These are phyloP conservation scores for thale cress (Arabidopsis thaliana) DNA, from an alignment of 345 rosid species.

Conservation along the genomic window DNA sequence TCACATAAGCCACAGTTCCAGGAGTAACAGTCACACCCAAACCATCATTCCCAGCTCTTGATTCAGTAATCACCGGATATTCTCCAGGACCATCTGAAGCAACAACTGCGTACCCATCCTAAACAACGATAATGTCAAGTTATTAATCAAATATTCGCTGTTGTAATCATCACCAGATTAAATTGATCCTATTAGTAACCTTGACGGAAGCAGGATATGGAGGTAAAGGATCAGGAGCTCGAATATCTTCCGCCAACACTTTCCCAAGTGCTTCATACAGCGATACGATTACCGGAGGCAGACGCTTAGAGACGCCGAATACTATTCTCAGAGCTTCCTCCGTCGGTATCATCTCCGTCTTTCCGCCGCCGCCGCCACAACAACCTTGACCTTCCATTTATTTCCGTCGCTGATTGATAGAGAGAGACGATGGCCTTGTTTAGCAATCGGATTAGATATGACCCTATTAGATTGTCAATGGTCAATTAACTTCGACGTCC, in stretches of 20 bases:
- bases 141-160: background rate
- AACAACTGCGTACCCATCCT: slow-evolving; percentile 98
- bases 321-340: slow-evolving; percentile 72
- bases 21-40: slow-evolving; percentile 77
- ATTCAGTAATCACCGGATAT: slow-evolving; percentile 83
- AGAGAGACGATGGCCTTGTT: slow-evolving; percentile 23
- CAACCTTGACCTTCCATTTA: slow-evolving; percentile 40
- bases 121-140: background rate
- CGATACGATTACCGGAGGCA: slow-evolving; percentile 61
- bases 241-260: slow-evolving; percentile 82
- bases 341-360: slow-evolving; percentile 55
- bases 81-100: slow-evolving; percentile 96
- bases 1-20: slow-evolving; percentile 96
- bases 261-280: slow-evolving; percentile 76
- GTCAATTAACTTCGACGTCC: too few species aligned
- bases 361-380: slow-evolving; percentile 22
- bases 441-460: slow-evolving; percentile 17
- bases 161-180: background rate
- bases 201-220: slow-evolving; percentile 94
- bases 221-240: slow-evolving; percentile 87
- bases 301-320: slow-evolving; percentile 61
- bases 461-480: background rate
- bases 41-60: slow-evolving; percentile 97
- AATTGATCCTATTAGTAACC: slow-evolving; percentile 43
- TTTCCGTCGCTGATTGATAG: background rate